Evolutionary conservation across 495 filamentous ascomycete species (phyloP), one percentile per base, ranked within the genome.

Genomic region (Xanthoparmelia taractica): DNA sequence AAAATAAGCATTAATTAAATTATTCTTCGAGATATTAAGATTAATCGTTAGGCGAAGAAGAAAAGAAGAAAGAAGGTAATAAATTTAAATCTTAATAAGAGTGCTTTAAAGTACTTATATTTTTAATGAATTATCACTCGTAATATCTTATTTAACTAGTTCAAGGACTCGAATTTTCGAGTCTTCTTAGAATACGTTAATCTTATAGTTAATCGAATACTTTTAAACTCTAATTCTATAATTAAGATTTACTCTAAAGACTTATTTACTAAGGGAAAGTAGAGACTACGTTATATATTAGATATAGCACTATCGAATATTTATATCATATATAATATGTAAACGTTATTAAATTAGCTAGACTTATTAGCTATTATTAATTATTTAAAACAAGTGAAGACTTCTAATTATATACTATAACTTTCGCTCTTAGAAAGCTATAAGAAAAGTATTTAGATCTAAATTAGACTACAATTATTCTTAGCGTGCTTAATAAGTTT

Each of bases 261-360:
- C 15, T 12, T 54, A 18, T 54, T 54, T 54, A 54, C 20, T 18
- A n/a, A 54, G 11, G 11, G 34, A 31, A 54, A 31, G 13, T 13
- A 18, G 31, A 23, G 50, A 5, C 25, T 54, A 18, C 50, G 31
- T 31, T 54, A 54, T 27, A 54, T 54, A 29, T 12, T 54, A 29
- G 25, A 5, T 54, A 54, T 54, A 54, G 25, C 10, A 13, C 5
- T 54, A 27, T 54, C 23, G 10, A n/a, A 54, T 54, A 54, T 54
- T 12, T 33, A 54, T 54, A 54, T 54, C 31, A 54, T 27, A 27
- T 54, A 31, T 25, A 25, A 54, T 54, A 54, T 54, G 15, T 56
- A 18, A 25, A 56, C 11, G 1, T 56, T 11, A 36, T 17, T n/a
- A 18, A 56, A 56, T 56, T 34, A 56, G n/a, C n/a, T n/a, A n/a